Evolutionary conservation across 805 yeast genomes (phyloP).

Genomic region (Saturnispora quitensis): DNA sequence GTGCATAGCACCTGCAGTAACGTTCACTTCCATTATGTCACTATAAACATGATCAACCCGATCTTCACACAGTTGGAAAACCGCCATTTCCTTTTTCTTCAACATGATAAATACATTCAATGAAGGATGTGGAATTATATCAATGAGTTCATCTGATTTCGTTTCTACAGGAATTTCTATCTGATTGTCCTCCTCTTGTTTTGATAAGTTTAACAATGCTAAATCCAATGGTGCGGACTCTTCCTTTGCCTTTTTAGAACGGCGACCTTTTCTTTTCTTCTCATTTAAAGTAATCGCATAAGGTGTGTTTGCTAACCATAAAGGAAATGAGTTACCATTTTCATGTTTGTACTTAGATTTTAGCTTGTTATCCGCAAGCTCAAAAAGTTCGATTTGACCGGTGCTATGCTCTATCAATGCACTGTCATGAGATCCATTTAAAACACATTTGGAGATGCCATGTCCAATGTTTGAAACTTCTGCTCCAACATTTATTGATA

Average conservation of each 20-base stretch:
- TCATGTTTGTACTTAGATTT: conserved; percentile 2
- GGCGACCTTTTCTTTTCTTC: conserved; percentile 3
- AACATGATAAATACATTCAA: conserved; percentile 8
- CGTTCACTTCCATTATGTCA: neutral
- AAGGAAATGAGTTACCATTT: neutral
- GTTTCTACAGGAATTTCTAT: neutral
- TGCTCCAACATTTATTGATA: neutral
- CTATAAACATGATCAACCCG: conserved; percentile 6
- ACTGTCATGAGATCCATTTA: neutral
- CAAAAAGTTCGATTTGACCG: conserved; percentile 9
- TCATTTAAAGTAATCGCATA: conserved; percentile 2
- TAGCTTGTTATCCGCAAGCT: neutral
- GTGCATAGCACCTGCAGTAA: conserved; percentile 12
- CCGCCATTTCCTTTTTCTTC: conserved; percentile 3
- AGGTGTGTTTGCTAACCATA: conserved; percentile 9
- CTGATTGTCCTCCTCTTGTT: neutral
- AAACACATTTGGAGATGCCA: neutral
- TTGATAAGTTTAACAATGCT: neutral
- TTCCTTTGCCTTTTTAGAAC: conserved; percentile 4
- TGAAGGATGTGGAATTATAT: conserved; percentile 11
- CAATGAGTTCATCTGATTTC: conserved; percentile 1
- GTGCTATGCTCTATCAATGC: conserved; percentile 2
- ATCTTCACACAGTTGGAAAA: conserved; percentile 2
- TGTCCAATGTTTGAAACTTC: neutral
- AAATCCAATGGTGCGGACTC: conserved; percentile 1